Evolutionary conservation across 108 stramenopile species (phyloP).

Genomic region (Nitzschia sp.): DNA sequence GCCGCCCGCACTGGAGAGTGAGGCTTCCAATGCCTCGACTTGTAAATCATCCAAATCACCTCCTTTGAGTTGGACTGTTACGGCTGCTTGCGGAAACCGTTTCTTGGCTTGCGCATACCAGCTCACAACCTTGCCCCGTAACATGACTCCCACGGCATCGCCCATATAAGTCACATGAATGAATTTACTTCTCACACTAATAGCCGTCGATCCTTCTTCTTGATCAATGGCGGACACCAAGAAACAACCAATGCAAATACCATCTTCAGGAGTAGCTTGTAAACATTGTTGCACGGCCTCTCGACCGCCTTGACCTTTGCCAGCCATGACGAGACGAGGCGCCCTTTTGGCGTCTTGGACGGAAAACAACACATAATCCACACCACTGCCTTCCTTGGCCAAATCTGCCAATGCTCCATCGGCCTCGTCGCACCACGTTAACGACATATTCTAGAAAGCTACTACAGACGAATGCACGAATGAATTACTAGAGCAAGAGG

Average conservation of each 20-base stretch:
- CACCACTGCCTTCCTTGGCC: not conserved
- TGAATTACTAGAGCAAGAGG: too few species aligned
- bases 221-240: slow-evolving; percentile 18
- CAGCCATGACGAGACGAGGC: not conserved
- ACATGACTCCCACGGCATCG: slow-evolving; percentile 11
- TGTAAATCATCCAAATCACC: slow-evolving; percentile 24
- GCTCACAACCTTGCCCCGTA: slow-evolving; percentile 16
- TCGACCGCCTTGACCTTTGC: slow-evolving; percentile 22
- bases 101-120: not conserved
- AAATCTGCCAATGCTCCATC: not conserved
- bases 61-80: slow-evolving; percentile 13
- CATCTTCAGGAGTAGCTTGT: not conserved
- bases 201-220: not conserved
- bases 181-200: slow-evolving; percentile 10
- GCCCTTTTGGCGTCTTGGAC: slow-evolving; percentile 6
- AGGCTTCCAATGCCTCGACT: slow-evolving; percentile 5
- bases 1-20: slow-evolving; percentile 4
- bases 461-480: too few species aligned
- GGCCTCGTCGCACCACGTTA: slow-evolving; percentile 1
- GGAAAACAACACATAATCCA: slow-evolving; percentile 22
- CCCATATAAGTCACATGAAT: slow-evolving; percentile 22
- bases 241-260: slow-evolving; percentile 15
- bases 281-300: not conserved
- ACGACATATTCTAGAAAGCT: not conserved
- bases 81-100: slow-evolving; percentile 1